These are phyloP conservation scores for Amaranthus hypochondriacus DNA, from an alignment of 148 eudicot genomes.

Conservation along the genomic window DNA sequence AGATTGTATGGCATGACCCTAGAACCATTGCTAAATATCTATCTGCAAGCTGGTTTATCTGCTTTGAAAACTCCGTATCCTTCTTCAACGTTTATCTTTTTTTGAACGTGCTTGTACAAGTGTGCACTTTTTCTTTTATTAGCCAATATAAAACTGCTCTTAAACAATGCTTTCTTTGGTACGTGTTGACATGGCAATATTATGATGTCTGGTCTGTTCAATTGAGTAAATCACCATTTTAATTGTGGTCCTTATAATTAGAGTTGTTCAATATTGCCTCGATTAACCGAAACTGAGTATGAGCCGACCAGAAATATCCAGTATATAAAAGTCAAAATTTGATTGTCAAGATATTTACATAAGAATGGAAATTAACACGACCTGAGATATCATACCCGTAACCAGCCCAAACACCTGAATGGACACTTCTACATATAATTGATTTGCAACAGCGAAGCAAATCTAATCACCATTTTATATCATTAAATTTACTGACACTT, in stretches of 20 bases:
- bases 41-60: constrained; percentile 94
- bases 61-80: constrained; percentile 99
- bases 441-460: background rate
- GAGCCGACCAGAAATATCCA: no score
- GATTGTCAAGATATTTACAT: no score
- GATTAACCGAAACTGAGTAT: no score
- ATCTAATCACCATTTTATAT: background rate
- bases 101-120: constrained; percentile 10
- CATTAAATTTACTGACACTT: background rate
- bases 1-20: constrained; percentile 90
- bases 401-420: no score
- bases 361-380: no score
- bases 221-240: no score
- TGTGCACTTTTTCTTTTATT: constrained; percentile 12
- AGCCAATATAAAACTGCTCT: background rate
- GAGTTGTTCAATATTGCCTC: no score
- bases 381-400: no score
- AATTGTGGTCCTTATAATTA: no score
- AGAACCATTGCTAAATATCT: constrained; percentile 87
- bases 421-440: background rate
- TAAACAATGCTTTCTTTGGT: background rate
- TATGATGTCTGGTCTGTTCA: background rate
- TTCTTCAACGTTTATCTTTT: constrained; percentile 5
- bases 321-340: no score
- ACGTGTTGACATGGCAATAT: background rate